Percentiles rank a stretch among this genome's conserved stretches.
Conservation (phyloP, 768 basidiomycete species). For the Termitomyces sp. region DNA sequence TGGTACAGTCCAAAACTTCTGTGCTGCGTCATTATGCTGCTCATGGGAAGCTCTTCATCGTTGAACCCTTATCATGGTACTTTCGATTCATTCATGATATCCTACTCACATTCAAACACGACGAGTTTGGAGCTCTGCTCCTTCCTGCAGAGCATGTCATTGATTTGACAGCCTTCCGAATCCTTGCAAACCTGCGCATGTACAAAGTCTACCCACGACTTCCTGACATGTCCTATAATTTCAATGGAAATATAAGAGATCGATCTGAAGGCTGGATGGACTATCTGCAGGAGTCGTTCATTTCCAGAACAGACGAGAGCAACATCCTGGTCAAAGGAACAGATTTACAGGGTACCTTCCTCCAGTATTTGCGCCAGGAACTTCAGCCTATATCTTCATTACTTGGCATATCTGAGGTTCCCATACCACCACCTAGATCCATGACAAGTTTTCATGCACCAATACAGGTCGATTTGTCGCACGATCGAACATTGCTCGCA, state of each 20-base stretch:
- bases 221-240: not conserved
- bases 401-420: not conserved
- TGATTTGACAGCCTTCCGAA: not conserved
- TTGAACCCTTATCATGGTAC: not conserved
- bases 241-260: not conserved
- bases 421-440: not conserved
- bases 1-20: no score
- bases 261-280: not conserved
- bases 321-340: not conserved
- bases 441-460: no score
- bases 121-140: no score
- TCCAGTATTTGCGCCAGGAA: not conserved
- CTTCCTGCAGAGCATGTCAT: no score
- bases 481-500: not conserved
- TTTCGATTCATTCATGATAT: no score
- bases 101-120: no score
- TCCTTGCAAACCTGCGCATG: not conserved
- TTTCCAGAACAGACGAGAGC: not conserved
- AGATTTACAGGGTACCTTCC: not conserved
- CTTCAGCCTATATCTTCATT: not conserved
- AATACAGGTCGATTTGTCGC: not conserved
- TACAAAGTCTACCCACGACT: not conserved
- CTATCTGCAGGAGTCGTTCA: no score
- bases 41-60: no score
- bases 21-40: no score